Base-by-base conservation (phyloP, 2,329 filamentous ascomycete species). In the Cladobotryum mycophilum region DNA sequence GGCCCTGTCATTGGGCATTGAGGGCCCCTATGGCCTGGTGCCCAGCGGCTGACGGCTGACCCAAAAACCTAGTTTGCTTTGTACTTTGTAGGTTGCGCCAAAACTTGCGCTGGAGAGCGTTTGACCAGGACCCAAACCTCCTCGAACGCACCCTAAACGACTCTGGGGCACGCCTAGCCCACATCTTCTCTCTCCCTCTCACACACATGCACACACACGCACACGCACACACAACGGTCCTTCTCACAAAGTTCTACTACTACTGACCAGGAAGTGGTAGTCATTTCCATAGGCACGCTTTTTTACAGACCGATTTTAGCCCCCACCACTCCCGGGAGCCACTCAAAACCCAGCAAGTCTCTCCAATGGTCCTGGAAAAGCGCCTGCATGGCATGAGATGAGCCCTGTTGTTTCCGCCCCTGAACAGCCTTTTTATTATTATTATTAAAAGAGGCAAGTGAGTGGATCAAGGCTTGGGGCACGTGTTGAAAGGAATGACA, bases 291-390 rank as follows among this genome's bases (percentile, higher is more conserved):
- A 20, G 20, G 20, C 25, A 30, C 25, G 25, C 25, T 30, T 42
- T 46, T 46, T 49, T 17, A 47, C 51, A 50, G 51, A 53, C 47
- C 51, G 47, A 50, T 41, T 30, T 35, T 37, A 49, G 51, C 51
- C 51, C 51, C 51, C 51, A 49, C 51, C 9, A 30, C n/a, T 18
- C 18, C 47, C 34, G 41, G 34, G 41, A 44, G 17, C 25, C 40
- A 36, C 30, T 38, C n/a, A 15, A 22, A 45, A 18, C 33, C 36
- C 44, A 45, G 35, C 34, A 20, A 20, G 20, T 20, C 20, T 20
- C 20, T 5, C 20, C 20, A 20, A 45, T 30, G 25, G 25, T 11
- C 25, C 25, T 30, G 25, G 8, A 30, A 30, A 30, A 30, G 25
- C 4, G 25, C 25, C 25, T 30, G 25, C 25, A 30, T 30, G 25